Percentiles rank a stretch among this genome's conserved stretches.
Conservation (phyloP, 1,284 basidiomycete species). For the Chalciporus sp. region DNA sequence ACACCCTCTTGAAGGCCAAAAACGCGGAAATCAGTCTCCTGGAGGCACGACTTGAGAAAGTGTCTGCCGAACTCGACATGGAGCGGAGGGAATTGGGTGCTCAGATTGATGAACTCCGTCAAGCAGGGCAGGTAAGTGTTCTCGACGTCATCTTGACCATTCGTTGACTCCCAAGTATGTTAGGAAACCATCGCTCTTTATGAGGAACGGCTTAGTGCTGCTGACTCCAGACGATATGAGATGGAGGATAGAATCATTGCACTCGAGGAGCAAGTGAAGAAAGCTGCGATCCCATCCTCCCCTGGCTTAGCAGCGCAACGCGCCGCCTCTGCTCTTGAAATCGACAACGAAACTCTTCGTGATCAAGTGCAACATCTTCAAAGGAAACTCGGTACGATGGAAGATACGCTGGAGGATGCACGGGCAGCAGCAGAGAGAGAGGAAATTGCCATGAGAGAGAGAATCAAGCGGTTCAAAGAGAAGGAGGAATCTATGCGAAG, state of each 20-base stretch:
- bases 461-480: constrained; percentile 74
- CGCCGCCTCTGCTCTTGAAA: constrained; percentile 70
- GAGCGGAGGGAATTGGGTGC: constrained; percentile 65
- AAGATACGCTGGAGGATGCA: constrained; percentile 86
- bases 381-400: constrained; percentile 72
- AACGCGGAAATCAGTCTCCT: constrained; percentile 58
- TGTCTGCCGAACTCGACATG: constrained; percentile 56
- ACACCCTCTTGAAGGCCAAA: constrained; percentile 53
- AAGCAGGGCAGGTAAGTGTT: constrained; percentile 75
- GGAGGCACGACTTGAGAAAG: constrained; percentile 50
- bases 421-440: constrained; percentile 75
- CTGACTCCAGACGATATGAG: constrained; percentile 77
- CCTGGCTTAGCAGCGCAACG: constrained; percentile 42
- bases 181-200: constrained; percentile 92
- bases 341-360: constrained; percentile 90
- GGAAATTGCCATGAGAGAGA: constrained; percentile 63
- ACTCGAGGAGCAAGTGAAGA: constrained; percentile 59
- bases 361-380: constrained; percentile 89
- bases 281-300: constrained; percentile 39
- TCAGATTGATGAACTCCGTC: constrained; percentile 80
- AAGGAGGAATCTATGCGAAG: constrained; percentile 73
- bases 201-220: constrained; percentile 79
- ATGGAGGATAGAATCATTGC: constrained; percentile 68
- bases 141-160: constrained; percentile 7
- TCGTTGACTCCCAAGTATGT: constrained; percentile 3